These are phyloP conservation scores for Achaetomiella virescens DNA, from an alignment of 495 filamentous ascomycete genomes.

Conservation along the genomic window DNA sequence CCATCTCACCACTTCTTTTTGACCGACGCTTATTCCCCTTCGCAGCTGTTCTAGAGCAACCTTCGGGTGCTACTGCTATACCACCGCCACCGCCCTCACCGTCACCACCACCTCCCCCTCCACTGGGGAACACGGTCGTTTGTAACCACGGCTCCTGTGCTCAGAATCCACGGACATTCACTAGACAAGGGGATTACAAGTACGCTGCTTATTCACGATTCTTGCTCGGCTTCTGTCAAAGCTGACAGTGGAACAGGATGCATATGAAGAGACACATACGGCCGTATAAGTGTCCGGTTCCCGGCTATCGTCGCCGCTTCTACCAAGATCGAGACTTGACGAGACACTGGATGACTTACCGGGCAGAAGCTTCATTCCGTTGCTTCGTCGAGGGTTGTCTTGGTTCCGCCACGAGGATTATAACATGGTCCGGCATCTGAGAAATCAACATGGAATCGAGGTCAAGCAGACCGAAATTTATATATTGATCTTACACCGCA, in stretches of 20 bases:
- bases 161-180: background rate
- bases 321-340: background rate
- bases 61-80: background rate
- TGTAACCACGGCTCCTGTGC: background rate
- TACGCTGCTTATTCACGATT: too few species aligned
- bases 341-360: background rate
- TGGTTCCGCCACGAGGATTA: background rate
- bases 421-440: constrained; percentile 10
- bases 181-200: background rate
- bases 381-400: background rate
- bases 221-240: background rate
- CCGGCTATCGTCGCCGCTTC: background rate
- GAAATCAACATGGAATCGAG: background rate
- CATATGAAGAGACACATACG: background rate
- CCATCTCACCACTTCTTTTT: background rate
- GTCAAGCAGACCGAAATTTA: too few species aligned
- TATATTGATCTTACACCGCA: too few species aligned
- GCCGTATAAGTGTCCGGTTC: background rate
- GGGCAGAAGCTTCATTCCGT: background rate
- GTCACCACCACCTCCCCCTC: too few species aligned
- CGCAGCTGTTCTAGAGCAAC: background rate
- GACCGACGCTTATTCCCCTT: background rate
- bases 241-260: background rate
- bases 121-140: background rate
- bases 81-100: too few species aligned